A percentile compares a stretch with the other conserved stretches of the same genome.
Evolutionary conservation across 2,329 filamentous ascomycete species (phyloP).

Genomic region (Verticillium isaacii): DNA sequence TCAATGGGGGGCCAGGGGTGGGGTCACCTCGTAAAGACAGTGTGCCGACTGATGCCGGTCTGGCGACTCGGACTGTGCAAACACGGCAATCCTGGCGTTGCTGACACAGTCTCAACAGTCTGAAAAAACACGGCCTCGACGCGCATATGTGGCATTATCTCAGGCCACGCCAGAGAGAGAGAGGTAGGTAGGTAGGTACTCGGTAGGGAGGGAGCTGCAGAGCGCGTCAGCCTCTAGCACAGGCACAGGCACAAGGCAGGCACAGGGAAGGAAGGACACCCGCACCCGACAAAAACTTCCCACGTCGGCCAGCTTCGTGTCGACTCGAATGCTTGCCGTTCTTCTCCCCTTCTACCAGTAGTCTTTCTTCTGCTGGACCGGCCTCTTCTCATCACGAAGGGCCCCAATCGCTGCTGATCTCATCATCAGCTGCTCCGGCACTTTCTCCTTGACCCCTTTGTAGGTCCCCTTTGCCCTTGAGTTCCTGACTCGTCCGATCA

Average conservation of each 20-base stretch:
- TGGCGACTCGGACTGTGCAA: background rate
- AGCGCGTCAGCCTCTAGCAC: background rate
- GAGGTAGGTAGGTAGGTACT: too few relatives aligned
- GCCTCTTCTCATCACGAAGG: background rate
- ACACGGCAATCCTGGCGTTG: background rate
- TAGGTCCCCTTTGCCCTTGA: slow-evolving; percentile 6
- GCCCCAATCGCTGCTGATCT: background rate
- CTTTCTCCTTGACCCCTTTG: background rate
- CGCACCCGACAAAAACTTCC: background rate
- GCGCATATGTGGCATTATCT: background rate
- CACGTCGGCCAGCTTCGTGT: background rate
- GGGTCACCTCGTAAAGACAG: background rate
- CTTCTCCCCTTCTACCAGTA: slow-evolving; percentile 2
- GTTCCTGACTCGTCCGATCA: slow-evolving; percentile 15
- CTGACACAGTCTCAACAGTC: background rate
- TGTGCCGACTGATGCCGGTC: background rate
- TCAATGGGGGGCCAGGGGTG: background rate
- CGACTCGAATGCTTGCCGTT: background rate
- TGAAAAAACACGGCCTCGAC: background rate
- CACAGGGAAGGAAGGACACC: background rate
- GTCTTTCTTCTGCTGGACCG: background rate
- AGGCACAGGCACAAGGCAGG: background rate
- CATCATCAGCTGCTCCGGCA: background rate
- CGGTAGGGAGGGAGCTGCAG: background rate
- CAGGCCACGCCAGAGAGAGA: background rate